Evolutionary conservation across 2,329 filamentous ascomycete genomes (phyloP), one percentile per base, ranked within the genome.

Genomic region (Rachicladosporium sp.): DNA sequence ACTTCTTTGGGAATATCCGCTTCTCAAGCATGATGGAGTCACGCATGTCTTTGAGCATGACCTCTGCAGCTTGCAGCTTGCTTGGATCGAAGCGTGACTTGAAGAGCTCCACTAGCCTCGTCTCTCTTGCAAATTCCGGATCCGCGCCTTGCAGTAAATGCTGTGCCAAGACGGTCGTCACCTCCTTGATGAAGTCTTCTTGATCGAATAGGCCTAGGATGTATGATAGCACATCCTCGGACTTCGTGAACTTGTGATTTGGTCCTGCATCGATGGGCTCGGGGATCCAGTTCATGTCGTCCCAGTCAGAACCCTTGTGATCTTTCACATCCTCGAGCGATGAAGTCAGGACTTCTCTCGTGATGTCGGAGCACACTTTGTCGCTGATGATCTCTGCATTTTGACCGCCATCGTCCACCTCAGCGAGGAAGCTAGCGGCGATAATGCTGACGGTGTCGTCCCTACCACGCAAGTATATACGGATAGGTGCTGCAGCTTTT

Each of bases 101-200:
- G 43, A 98, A 72, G 7, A 96, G 71, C 42, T 89, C 79, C 4
- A 96, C 71, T 4, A 95, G 82, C 40, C 82, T 80, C 39, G 84
- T 74, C 60, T 84, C 91, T 58, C 86, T 86, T 43, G 82, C 73
- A 50, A 87, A 93, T 15, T 74, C 69, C 1, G 59, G 54, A 11
- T 73, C 68, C 44, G 80, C 79, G 35, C 74, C 76, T 42, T 69
- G 67, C 11, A 79, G 62, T 3, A 98, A 65, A 35, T 88, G 79
- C 46, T 93, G 85, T 4, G 83, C 84, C n/a, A 98, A 74, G 33
- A 93, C 84, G 38, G 73, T 78, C 55, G 94, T 87, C 46, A 98
- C 82, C 58, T 96, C 89, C 50, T 87, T 93, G 61, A 95, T 91
- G 55, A 96, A 96, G 34, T 95, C 89, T 49, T 88, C 85, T 11